Evolutionary conservation across 441 rosid genomes (phyloP).

Genomic region (Metrosideros polymorpha): DNA sequence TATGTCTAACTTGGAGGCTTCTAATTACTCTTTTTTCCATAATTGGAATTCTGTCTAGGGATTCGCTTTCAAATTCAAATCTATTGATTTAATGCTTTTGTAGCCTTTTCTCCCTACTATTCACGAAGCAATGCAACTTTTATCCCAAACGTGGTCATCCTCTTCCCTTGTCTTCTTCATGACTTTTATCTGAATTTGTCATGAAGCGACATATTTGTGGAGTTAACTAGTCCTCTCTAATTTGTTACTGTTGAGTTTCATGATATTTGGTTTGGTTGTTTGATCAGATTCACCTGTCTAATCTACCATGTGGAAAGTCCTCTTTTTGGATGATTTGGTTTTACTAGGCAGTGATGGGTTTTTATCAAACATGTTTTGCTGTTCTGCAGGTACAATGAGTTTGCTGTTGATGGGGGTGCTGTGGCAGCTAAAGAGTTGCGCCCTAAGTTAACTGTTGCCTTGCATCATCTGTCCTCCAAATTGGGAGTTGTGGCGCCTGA

Average conservation of each 20-base stretch:
- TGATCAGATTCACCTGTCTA: slow-evolving; percentile 18
- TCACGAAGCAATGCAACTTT: not conserved
- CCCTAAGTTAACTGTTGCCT: slow-evolving; percentile 41
- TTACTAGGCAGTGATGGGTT: not conserved
- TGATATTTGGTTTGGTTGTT: not conserved
- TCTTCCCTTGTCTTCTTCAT: not conserved
- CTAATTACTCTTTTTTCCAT: not conserved
- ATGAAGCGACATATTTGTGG: not conserved
- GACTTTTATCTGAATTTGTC: not conserved
- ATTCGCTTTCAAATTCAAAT: not conserved
- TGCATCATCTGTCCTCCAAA: slow-evolving; percentile 32
- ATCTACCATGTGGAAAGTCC: not conserved
- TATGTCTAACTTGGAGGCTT: not conserved
- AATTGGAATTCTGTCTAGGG: not conserved
- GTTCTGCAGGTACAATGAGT: slow-evolving; percentile 26
- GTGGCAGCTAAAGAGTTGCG: slow-evolving; percentile 39
- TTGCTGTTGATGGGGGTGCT: slow-evolving; percentile 59
- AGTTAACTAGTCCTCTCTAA: not conserved
- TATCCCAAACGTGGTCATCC: not conserved
- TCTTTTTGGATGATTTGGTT: not conserved
- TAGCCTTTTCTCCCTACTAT: not conserved
- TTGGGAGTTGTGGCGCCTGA: slow-evolving; percentile 46
- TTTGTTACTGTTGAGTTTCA: not conserved
- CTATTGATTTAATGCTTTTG: not conserved
- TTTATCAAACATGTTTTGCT: not conserved